Evolutionary conservation across 2,329 filamentous ascomycete genomes (phyloP).

Genomic region (Colletotrichum coccodes): DNA sequence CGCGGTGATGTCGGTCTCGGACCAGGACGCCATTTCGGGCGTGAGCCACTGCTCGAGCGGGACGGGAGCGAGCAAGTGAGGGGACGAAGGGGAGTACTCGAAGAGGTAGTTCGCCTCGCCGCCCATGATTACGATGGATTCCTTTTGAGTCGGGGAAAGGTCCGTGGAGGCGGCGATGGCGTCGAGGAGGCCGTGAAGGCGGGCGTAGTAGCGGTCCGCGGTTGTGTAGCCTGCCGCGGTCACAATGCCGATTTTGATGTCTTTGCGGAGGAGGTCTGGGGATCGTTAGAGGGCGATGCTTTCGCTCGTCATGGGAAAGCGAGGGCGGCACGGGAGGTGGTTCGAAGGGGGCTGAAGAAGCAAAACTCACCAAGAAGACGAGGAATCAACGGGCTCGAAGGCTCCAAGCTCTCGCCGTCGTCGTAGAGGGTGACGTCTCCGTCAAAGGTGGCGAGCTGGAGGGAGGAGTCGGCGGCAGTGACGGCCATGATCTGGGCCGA

Average conservation of each 20-base stretch:
- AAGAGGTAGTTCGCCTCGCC: constrained; percentile 98
- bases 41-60: constrained; percentile 77
- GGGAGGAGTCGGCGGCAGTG: constrained; percentile 68
- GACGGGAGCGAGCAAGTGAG: constrained; percentile 75
- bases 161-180: constrained; percentile 71
- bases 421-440: constrained; percentile 97
- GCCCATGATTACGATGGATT: constrained; percentile 90
- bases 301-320: not conserved
- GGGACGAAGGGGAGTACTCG: constrained; percentile 73
- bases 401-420: constrained; percentile 82
- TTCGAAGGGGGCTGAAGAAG: not conserved
- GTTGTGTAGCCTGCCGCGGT: constrained; percentile 96
- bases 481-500: constrained; percentile 94
- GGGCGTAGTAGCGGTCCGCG: constrained; percentile 84
- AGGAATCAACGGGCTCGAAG: constrained; percentile 80
- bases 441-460: constrained; percentile 94
- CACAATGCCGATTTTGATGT: constrained; percentile 91
- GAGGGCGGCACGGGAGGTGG: not conserved
- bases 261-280: constrained; percentile 76
- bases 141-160: constrained; percentile 74
- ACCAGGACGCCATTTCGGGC: constrained; percentile 81
- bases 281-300: not conserved
- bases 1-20: constrained; percentile 77
- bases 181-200: constrained; percentile 87
- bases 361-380: constrained; percentile 59